These are phyloP conservation scores for Dryas alaskensis DNA, from an alignment of 306 rosid genomes.

Conservation along the genomic window DNA sequence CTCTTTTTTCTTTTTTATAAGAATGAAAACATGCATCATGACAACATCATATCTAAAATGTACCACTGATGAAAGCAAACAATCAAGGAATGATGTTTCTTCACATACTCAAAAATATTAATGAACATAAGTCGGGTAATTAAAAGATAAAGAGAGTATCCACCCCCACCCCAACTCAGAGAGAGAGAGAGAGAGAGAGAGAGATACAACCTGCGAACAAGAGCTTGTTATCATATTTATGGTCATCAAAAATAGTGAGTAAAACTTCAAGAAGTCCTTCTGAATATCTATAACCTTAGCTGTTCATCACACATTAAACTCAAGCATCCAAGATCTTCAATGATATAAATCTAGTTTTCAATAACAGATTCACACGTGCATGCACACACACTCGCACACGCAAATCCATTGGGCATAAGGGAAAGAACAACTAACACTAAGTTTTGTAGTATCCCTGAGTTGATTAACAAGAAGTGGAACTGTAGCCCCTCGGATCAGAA, in stretches of 20 bases:
- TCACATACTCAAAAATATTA: neutral
- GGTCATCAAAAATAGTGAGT: neutral
- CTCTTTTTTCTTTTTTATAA: too few species aligned
- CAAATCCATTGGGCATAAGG: slow-evolving; percentile 13
- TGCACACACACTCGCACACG: neutral
- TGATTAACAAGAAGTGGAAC: slow-evolving; percentile 71
- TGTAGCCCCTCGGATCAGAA: slow-evolving; percentile 69
- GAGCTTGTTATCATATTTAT: neutral
- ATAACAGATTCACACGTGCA: neutral
- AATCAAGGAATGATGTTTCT: neutral
- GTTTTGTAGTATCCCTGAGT: slow-evolving; percentile 78
- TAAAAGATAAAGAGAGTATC: too few species aligned
- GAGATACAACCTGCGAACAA: neutral
- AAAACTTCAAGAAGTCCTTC: neutral
- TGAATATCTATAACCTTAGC: neutral
- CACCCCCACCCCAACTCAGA: too few species aligned
- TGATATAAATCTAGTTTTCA: neutral
- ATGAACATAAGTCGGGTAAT: neutral
- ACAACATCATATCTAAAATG: neutral
- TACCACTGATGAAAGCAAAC: neutral
- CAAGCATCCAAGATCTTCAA: neutral
- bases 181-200: too few species aligned
- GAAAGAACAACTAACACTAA: slow-evolving; percentile 49
- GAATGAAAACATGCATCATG: neutral
- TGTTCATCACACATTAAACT: neutral